Evolutionary conservation across 2,329 filamentous ascomycete genomes (phyloP).

Genomic region (Lachnellula suecica): DNA sequence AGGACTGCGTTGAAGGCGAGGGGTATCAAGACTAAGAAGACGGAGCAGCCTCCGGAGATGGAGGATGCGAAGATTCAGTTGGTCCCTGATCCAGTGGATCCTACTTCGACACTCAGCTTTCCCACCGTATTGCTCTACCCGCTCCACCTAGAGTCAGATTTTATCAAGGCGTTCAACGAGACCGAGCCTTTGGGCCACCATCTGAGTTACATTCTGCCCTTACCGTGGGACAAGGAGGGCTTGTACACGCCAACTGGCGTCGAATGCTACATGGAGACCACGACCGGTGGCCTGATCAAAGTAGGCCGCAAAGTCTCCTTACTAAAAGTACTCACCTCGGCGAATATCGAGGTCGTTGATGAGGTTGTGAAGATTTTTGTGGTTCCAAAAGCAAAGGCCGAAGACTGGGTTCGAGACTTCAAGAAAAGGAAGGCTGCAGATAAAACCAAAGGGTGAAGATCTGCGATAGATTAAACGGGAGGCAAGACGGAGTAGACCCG

Average conservation of each 20-base stretch:
- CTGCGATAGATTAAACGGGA: not conserved
- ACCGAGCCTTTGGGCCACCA: slow-evolving; percentile 73
- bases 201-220: slow-evolving; percentile 79
- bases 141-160: slow-evolving; percentile 77
- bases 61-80: slow-evolving; percentile 77
- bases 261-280: slow-evolving; percentile 89
- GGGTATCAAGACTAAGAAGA: slow-evolving; percentile 66
- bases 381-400: slow-evolving; percentile 68
- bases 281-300: slow-evolving; percentile 77
- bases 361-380: slow-evolving; percentile 81
- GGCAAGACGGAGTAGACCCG: not conserved
- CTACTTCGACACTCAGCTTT: slow-evolving; percentile 69
- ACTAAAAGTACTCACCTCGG: slow-evolving; percentile 70
- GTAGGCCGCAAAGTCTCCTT: slow-evolving; percentile 82
- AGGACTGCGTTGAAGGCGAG: slow-evolving; percentile 65
- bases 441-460: slow-evolving; percentile 24
- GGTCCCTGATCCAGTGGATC: slow-evolving; percentile 70
- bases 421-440: slow-evolving; percentile 69
- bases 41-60: slow-evolving; percentile 76
- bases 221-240: slow-evolving; percentile 76
- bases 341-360: slow-evolving; percentile 85
- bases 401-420: slow-evolving; percentile 79
- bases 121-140: slow-evolving; percentile 87
- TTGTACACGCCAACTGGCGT: slow-evolving; percentile 67
- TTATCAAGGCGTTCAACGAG: slow-evolving; percentile 85